Evolutionary conservation across 139 green algal genomes (phyloP).

Genomic region (Chlamydomonas sp.): DNA sequence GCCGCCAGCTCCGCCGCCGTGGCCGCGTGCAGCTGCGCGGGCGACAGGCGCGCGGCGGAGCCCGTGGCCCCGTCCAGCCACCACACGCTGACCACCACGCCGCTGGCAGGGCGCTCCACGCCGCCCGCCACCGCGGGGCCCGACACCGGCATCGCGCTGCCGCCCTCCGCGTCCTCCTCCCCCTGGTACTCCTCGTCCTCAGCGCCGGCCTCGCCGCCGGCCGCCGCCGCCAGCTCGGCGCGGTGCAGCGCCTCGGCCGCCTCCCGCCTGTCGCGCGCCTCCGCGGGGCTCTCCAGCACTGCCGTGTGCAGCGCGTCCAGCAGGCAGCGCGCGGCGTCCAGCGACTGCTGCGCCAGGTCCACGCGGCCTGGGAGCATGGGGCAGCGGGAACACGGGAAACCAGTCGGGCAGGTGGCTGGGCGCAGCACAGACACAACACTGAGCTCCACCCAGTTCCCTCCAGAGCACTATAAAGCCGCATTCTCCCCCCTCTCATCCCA

Average conservation of each 20-base stretch:
- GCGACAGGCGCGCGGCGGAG: constrained; percentile 10
- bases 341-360: constrained; percentile 3
- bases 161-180: not conserved
- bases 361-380: constrained; percentile 10
- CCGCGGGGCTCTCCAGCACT: not conserved
- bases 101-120: not conserved
- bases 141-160: not conserved
- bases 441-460: no score
- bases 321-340: not conserved
- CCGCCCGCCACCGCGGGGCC: not conserved
- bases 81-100: constrained; percentile 23
- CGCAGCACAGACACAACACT: no score
- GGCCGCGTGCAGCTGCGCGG: constrained; percentile 26
- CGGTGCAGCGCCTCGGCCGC: not conserved
- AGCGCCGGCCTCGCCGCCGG: not conserved
- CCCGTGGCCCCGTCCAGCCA: constrained; percentile 28
- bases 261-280: not conserved
- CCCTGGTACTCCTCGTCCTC: not conserved
- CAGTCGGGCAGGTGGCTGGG: no score
- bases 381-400: no score
- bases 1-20: constrained; percentile 28
- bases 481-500: no score
- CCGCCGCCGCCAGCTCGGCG: not conserved
- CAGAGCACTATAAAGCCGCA: no score
- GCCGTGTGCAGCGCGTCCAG: constrained; percentile 33